Evolutionary conservation across 2,329 filamentous ascomycete genomes (phyloP), one percentile per base, ranked within the genome.

Genomic region (Colletotrichum incanum): DNA sequence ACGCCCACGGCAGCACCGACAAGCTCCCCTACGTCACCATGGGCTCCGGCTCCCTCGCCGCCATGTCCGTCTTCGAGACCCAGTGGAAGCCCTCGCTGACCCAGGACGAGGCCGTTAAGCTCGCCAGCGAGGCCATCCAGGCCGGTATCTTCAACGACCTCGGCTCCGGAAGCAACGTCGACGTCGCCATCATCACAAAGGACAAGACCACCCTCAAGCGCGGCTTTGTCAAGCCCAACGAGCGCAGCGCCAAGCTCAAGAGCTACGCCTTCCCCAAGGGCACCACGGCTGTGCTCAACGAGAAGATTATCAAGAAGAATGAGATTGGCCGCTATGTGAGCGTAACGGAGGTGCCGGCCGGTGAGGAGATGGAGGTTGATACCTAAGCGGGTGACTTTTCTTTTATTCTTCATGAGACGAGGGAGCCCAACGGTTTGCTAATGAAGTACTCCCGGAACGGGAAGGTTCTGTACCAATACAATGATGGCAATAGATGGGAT

Each of bases 1-100:
- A 99, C 85, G 96, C 96, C 72, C 97, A 99, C 88, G 96, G 97
- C 76, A 96, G 93, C 79, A 99, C 96, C 74, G 96, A 99, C 87
- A 99, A 98, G 88, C 92, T 99, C 60, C 96, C 96, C 62, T 99
- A 99, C 83, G 97, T 99, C 76, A 99, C 97, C 76, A 99, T 99
- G 96, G 96, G 96, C 66, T 97, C 94, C 31, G 96, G 96, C 75
- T 98, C 94, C 59, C 87, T 99, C 76, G 96, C 96, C 37, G 96
- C 96, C 81, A 99, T 99, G 96, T 94, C 94, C 41, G 93, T 99
- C 63, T 99, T 99, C 80, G 96, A 99, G 88, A 97, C 95, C 61
- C 92, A 93, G 84, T 99, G 97, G 97, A 94, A 95, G 89, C 86
- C 91, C 9, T 85, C 91, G 73, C 83, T 98, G 81, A 93, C 89